phyloP scores from a whole-genome alignment of 1,284 basidiomycete species.

The Malassezia obtusa region DNA sequence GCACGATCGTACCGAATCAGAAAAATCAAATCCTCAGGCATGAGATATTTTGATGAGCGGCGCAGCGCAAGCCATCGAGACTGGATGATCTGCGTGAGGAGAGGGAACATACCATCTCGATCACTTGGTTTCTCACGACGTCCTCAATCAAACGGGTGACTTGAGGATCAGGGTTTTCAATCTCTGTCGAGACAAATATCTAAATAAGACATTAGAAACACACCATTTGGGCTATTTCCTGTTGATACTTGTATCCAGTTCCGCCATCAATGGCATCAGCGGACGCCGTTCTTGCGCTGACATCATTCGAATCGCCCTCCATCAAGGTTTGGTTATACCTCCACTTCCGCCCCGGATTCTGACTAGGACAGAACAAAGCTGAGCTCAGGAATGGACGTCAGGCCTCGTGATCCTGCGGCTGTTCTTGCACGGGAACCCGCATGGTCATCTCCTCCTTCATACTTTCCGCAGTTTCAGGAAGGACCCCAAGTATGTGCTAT shows the following conservation, averaged over 20 bases:
- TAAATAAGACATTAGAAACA: slow-evolving; percentile 43
- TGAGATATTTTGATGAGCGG: slow-evolving; percentile 71
- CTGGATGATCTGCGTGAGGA: slow-evolving; percentile 64
- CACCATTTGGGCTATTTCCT: slow-evolving; percentile 73
- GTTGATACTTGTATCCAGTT: slow-evolving; percentile 34
- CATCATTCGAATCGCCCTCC: neutral
- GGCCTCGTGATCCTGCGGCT: neutral
- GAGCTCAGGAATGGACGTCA: neutral
- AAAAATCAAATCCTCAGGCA: slow-evolving; percentile 90
- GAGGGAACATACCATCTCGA: slow-evolving; percentile 62
- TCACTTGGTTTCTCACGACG: slow-evolving; percentile 82
- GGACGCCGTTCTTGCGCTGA: neutral
- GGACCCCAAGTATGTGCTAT: neutral
- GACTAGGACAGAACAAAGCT: neutral
- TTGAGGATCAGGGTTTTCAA: slow-evolving; percentile 75
- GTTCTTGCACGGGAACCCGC: neutral
- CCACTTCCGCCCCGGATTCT: neutral
- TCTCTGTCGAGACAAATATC: slow-evolving; percentile 96
- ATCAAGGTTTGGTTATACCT: neutral
- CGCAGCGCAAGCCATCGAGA: slow-evolving; percentile 72
- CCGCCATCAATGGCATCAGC: slow-evolving; percentile 4
- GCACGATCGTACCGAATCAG: slow-evolving; percentile 87
- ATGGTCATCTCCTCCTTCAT: neutral
- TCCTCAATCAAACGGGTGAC: slow-evolving; percentile 89
- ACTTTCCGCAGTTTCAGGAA: neutral